Evolutionary conservation across 345 rosid species (phyloP), one percentile per base, ranked within the genome.

Genomic region (Eucalyptus victrix): DNA sequence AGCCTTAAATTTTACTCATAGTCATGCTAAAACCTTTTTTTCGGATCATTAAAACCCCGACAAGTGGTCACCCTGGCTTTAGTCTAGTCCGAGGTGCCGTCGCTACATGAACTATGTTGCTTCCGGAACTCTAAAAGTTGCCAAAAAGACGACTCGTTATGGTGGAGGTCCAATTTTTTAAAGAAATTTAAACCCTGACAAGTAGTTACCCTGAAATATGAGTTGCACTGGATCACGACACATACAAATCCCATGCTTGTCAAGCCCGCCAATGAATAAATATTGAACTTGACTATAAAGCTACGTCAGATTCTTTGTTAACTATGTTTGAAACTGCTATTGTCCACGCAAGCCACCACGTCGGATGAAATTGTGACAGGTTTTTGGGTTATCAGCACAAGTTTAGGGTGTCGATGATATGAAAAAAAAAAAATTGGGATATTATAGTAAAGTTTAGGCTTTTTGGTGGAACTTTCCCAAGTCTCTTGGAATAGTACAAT

Each of bases 401-500:
- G 13, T 34, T 69, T 69, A 24, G 30, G 30, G 3, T 5, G 13
- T 56, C 2, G 3, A 56, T 56, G 30, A 23, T 56, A 56, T 56
- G 30, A 56, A 56, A 56, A 62, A 28, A 0, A 56, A 56, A 24
- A 56, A 24, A 4, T 56, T 23, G 6, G 6, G 62, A 23, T 56
- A 56, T 56, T 9, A 4, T 2, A 45, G 30, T 9, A 9, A 56
- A 56, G 28, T 24, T 56, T 24, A 56, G 30, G 6, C 30, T 56
- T 56, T 56, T 56, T 0, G 2, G 6, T 56, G 30, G 13, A 56
- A 56, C 12, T 56, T 56, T 56, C 62, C 3, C 6, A 3, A 34
- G 7, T 10, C 80, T 17, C 23, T 9, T 0, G 2, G 3, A 0
- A 67, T 15, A 5, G 42, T 34, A 69, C 12, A 69, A 34, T 2